phyloP scores from a whole-genome alignment of 805 yeast species.

The Pichia nanzhaoensis region DNA sequence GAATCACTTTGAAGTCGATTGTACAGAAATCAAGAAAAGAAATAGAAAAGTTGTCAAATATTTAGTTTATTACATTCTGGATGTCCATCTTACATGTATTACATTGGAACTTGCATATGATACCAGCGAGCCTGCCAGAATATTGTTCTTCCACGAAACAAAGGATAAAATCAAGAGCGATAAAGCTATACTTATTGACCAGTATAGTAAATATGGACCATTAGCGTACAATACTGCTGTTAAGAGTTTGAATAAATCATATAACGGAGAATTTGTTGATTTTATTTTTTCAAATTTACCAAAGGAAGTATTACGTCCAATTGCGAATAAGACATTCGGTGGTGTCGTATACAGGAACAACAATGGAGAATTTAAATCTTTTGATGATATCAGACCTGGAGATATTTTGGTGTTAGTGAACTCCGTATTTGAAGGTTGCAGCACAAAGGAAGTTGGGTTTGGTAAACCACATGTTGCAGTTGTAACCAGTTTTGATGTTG shows the following conservation, averaged over 20 bases:
- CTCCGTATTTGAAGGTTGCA: conserved; percentile 66
- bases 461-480: conserved; percentile 51
- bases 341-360: conserved; percentile 57
- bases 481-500: conserved; percentile 65
- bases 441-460: conserved; percentile 47
- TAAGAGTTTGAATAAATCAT: conserved; percentile 19
- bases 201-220: conserved; percentile 46
- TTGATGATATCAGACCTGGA: conserved; percentile 70
- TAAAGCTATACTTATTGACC: conserved; percentile 35
- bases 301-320: conserved; percentile 32
- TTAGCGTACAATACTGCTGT: conserved; percentile 41
- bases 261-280: conserved; percentile 30
- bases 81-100: conserved; percentile 65
- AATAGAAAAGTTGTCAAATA: conserved; percentile 42
- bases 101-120: conserved; percentile 54
- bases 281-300: conserved; percentile 33
- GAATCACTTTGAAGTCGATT: conserved; percentile 60
- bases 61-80: conserved; percentile 65
- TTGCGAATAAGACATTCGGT: conserved; percentile 69
- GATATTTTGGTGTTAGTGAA: conserved; percentile 73
- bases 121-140: conserved; percentile 43
- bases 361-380: conserved; percentile 42
- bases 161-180: conserved; percentile 41
- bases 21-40: conserved; percentile 47
- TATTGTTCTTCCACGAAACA: conserved; percentile 35